Conservation (phyloP, 257 asterid genomes). For the Jacaranda mimosifolia region DNA sequence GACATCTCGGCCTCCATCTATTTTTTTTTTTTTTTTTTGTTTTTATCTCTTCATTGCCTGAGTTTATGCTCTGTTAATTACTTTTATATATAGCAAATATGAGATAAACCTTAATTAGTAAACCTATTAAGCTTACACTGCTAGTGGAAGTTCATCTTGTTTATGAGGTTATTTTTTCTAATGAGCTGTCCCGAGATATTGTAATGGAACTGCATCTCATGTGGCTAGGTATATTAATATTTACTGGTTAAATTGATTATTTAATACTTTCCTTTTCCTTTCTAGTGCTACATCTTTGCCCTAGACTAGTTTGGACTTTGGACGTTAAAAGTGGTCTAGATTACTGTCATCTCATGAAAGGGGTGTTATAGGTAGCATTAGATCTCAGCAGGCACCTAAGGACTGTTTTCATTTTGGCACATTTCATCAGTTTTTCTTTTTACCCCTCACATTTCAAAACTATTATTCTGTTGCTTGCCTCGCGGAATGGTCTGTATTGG, state of each 20-base stretch:
- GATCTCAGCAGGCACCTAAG: no score
- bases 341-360: no score
- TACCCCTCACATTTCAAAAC: no score
- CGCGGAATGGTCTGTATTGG: no score
- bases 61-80: neutral
- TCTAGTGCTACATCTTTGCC: neutral
- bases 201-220: slow-evolving; percentile 15
- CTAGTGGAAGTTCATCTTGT: neutral
- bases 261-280: slow-evolving; percentile 10
- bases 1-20: slow-evolving; percentile 8
- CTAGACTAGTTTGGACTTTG: no score
- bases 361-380: no score
- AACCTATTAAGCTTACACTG: slow-evolving; percentile 4
- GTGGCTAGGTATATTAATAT: neutral
- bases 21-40: neutral
- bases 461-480: no score
- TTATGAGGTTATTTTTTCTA: neutral
- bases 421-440: no score
- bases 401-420: no score
- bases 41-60: neutral
- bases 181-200: slow-evolving; percentile 20
- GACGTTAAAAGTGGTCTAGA: no score
- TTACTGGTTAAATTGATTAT: slow-evolving; percentile 3
- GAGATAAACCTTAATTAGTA: neutral
- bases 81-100: neutral